phyloP scores from a whole-genome alignment of 768 basidiomycete genomes.

The Chalciporus chontae region DNA sequence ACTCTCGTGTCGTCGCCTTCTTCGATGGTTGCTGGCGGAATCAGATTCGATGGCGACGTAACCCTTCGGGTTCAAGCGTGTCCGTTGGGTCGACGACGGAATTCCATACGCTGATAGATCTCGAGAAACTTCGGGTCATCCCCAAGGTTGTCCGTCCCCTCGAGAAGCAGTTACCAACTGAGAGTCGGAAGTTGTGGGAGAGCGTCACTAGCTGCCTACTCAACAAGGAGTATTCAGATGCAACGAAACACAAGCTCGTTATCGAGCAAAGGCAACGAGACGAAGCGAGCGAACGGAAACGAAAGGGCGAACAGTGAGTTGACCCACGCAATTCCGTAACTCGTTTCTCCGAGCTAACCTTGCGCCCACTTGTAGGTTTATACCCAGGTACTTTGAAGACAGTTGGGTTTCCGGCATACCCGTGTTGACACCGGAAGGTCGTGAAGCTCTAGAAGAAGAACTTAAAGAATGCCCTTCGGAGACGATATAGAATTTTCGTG shows the following conservation, averaged over 20 bases:
- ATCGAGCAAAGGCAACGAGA: slow-evolving; percentile 96
- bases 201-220: slow-evolving; percentile 70
- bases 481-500: slow-evolving; percentile 11
- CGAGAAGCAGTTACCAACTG: slow-evolving; percentile 69
- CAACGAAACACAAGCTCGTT: slow-evolving; percentile 84
- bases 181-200: slow-evolving; percentile 89
- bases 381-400: slow-evolving; percentile 72
- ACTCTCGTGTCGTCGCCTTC: slow-evolving; percentile 67
- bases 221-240: slow-evolving; percentile 85
- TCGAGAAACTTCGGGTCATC: slow-evolving; percentile 63
- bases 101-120: slow-evolving; percentile 69
- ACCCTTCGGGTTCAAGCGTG: slow-evolving; percentile 45
- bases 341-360: neutral
- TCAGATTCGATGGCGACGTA: slow-evolving; percentile 74
- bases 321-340: neutral
- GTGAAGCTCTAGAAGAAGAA: slow-evolving; percentile 72
- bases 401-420: slow-evolving; percentile 67
- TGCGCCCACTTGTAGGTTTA: slow-evolving; percentile 47
- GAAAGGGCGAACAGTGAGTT: slow-evolving; percentile 73
- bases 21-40: slow-evolving; percentile 90
- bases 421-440: slow-evolving; percentile 63
- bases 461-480: slow-evolving; percentile 28
- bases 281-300: slow-evolving; percentile 81
- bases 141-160: slow-evolving; percentile 86
- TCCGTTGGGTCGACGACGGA: slow-evolving; percentile 46